phyloP scores from a whole-genome alignment of 345 rosid species.

The Turnera subulata region DNA sequence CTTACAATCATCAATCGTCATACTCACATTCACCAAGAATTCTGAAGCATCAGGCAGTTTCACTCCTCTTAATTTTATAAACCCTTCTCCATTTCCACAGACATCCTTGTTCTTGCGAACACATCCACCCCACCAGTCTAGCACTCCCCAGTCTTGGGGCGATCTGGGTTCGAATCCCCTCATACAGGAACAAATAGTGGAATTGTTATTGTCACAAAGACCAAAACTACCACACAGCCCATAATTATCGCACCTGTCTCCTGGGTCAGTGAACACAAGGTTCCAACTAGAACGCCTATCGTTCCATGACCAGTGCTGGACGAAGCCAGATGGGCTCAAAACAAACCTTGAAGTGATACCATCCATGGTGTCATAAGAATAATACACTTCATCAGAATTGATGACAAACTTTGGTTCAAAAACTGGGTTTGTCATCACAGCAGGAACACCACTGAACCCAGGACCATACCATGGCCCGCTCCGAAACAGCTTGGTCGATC shows the following conservation, averaged over 20 bases:
- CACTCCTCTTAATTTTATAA: neutral
- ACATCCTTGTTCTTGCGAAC: neutral
- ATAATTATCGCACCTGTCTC: neutral
- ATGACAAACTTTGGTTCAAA: conserved; percentile 19
- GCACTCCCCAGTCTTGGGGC: neutral
- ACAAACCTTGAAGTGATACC: conserved; percentile 16
- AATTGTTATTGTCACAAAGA: neutral
- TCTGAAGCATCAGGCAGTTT: neutral
- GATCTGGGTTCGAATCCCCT: neutral
- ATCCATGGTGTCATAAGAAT: conserved; percentile 2
- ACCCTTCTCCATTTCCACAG: neutral
- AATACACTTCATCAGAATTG: conserved; percentile 21
- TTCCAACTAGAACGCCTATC: conserved; percentile 4
- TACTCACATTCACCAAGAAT: neutral
- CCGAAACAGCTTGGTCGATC: conserved; percentile 12
- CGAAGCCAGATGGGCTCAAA: conserved; percentile 16
- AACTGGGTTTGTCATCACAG: conserved; percentile 13
- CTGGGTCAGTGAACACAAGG: conserved; percentile 8
- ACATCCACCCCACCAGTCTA: conserved; percentile 1
- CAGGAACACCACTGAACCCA: conserved; percentile 20
- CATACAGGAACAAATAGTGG: neutral
- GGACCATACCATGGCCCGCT: conserved; percentile 37
- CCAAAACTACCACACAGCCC: neutral
- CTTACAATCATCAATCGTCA: neutral
- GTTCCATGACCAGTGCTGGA: conserved; percentile 21